Conservation (phyloP, 495 filamentous ascomycete genomes). For the Penicillium coffeae region DNA sequence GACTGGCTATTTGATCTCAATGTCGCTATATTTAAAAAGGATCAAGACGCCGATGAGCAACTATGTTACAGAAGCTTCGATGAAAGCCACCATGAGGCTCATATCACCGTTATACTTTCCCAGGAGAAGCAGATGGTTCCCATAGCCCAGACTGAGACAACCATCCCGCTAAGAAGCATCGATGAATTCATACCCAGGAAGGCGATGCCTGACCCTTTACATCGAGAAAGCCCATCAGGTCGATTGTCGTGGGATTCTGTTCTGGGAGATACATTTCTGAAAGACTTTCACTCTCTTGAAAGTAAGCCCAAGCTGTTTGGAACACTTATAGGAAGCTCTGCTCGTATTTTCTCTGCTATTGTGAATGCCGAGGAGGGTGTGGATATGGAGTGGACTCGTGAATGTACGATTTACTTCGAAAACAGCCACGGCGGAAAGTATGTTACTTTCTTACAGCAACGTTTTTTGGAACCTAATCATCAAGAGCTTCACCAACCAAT, state of each 20-base stretch:
- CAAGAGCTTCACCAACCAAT: background rate
- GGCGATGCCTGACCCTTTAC: background rate
- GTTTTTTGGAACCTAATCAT: background rate
- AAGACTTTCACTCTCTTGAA: background rate
- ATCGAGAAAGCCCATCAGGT: background rate
- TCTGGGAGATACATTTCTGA: background rate
- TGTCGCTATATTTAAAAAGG: background rate
- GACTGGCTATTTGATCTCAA: background rate
- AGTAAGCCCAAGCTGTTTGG: background rate
- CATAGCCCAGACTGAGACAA: background rate
- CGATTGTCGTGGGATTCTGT: background rate
- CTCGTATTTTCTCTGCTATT: background rate
- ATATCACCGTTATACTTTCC: background rate
- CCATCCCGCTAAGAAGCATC: background rate
- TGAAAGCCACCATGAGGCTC: background rate
- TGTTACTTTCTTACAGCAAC: background rate
- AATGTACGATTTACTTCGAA: background rate
- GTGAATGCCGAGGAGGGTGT: background rate
- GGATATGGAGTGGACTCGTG: background rate
- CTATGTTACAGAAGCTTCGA: background rate
- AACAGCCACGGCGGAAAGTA: background rate
- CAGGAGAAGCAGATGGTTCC: background rate
- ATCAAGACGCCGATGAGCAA: background rate
- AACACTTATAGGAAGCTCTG: background rate
- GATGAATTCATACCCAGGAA: background rate